These are phyloP conservation scores for Pseudopithomyces chartarum DNA, from an alignment of 2,329 filamentous ascomycete genomes.

Conservation along the genomic window DNA sequence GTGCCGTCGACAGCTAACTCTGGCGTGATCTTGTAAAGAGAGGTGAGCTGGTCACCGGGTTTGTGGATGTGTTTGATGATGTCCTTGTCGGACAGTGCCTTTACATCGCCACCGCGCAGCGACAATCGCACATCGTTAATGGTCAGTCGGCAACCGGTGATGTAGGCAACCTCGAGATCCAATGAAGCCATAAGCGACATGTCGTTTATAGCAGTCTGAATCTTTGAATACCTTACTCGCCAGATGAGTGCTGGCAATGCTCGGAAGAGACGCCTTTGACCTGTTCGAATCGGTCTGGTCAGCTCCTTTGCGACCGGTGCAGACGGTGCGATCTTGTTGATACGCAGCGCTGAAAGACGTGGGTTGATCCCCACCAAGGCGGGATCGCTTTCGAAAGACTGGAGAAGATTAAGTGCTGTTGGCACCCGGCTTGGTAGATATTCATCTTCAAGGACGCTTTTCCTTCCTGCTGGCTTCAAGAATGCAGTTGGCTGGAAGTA, in stretches of 20 bases:
- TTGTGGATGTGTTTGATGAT: conserved; percentile 65
- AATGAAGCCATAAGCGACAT: conserved; percentile 69
- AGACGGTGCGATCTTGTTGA: conserved; percentile 74
- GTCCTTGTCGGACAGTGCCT: conserved; percentile 52
- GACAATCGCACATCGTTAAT: conserved; percentile 64
- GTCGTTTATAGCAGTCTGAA: conserved; percentile 60
- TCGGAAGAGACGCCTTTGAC: conserved; percentile 65
- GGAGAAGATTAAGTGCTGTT: conserved; percentile 75
- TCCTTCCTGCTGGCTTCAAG: conserved; percentile 58
- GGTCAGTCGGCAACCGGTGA: conserved; percentile 68
- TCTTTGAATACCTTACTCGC: conserved; percentile 72
- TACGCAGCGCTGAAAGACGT: conserved; percentile 72
- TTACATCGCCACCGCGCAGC: conserved; percentile 63
- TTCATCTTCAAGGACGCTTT: conserved; percentile 57
- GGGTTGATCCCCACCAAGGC: conserved; percentile 66
- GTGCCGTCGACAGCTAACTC: conserved; percentile 51
- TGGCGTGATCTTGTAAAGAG: conserved; percentile 69
- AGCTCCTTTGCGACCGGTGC: conserved; percentile 64
- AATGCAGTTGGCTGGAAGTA: conserved; percentile 64
- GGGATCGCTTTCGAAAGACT: conserved; percentile 71
- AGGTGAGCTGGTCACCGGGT: conserved; percentile 75
- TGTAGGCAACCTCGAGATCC: conserved; percentile 74
- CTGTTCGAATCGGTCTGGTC: conserved; percentile 67
- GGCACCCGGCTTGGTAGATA: conserved; percentile 73
- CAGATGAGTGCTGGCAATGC: conserved; percentile 74